These are phyloP conservation scores for Cladosporium sp. DNA, from an alignment of 2,329 filamentous ascomycete genomes.

Conservation along the genomic window DNA sequence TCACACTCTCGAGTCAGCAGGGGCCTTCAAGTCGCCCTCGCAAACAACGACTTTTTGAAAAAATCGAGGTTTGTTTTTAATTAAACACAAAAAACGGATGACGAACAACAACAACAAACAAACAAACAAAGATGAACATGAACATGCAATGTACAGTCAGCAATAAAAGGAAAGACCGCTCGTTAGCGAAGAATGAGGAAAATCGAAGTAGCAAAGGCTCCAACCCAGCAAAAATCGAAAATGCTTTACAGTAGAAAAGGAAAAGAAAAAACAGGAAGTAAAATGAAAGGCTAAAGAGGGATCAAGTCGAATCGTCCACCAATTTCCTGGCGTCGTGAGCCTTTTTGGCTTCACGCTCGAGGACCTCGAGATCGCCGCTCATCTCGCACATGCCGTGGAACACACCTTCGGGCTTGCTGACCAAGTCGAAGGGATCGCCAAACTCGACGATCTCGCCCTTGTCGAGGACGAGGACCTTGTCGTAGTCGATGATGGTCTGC, in stretches of 20 bases:
- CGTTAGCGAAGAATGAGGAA: not conserved
- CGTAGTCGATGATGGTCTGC: slow-evolving; percentile 96
- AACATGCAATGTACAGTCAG: not conserved
- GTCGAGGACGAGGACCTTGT: slow-evolving; percentile 93
- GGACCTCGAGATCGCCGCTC: slow-evolving; percentile 61
- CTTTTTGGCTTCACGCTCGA: slow-evolving; percentile 58
- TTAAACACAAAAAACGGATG: not conserved
- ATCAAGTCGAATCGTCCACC: slow-evolving; percentile 35
- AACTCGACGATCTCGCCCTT: slow-evolving; percentile 85
- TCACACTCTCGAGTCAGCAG: not conserved
- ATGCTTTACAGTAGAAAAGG: slow-evolving; percentile 3
- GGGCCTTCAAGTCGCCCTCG: not conserved
- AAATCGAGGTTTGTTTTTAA: not conserved
- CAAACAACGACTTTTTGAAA: not conserved
- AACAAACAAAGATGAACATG: not conserved
- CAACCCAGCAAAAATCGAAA: not conserved
- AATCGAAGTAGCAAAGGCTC: not conserved
- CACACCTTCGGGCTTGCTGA: slow-evolving; percentile 67
- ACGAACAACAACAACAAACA: not conserved
- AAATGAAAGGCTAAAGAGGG: not conserved
- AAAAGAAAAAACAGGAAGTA: not conserved
- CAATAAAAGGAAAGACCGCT: not conserved
- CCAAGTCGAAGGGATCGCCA: slow-evolving; percentile 82
- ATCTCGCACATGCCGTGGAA: slow-evolving; percentile 70
- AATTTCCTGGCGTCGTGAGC: slow-evolving; percentile 47